Conservation (phyloP, 768 basidiomycete genomes). For the Amanita fuliginea region DNA sequence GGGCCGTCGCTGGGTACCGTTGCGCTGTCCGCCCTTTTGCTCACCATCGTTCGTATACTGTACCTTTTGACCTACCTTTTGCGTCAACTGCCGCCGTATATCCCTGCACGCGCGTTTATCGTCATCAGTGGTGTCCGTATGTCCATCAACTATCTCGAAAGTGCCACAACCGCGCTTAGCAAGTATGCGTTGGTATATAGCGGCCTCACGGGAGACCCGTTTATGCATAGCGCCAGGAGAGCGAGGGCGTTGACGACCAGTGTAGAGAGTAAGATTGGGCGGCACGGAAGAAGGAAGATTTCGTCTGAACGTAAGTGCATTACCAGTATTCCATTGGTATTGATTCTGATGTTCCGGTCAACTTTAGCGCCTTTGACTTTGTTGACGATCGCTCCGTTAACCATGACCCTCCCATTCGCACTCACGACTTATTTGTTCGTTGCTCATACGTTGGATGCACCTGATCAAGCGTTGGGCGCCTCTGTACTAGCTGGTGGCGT, state of each 20-base stretch:
- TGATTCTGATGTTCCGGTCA: slow-evolving; percentile 1
- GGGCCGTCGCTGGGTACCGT: slow-evolving; percentile 78
- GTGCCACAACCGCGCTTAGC: slow-evolving; percentile 46
- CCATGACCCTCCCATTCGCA: slow-evolving; percentile 73
- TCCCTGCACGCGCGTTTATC: slow-evolving; percentile 41
- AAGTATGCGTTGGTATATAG: slow-evolving; percentile 57
- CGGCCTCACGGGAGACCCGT: slow-evolving; percentile 66
- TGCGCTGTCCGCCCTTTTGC: slow-evolving; percentile 63
- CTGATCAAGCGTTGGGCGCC: slow-evolving; percentile 63
- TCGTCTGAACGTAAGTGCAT: slow-evolving; percentile 44
- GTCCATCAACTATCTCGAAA: slow-evolving; percentile 41
- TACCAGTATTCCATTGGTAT: background rate
- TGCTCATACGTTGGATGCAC: slow-evolving; percentile 65
- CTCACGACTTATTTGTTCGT: slow-evolving; percentile 80
- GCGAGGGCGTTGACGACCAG: slow-evolving; percentile 33
- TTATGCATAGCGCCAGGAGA: slow-evolving; percentile 42
- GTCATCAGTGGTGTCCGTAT: slow-evolving; percentile 29
- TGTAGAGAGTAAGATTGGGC: slow-evolving; percentile 20
- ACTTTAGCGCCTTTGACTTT: slow-evolving; percentile 51
- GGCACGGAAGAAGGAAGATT: slow-evolving; percentile 34
- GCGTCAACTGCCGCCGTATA: slow-evolving; percentile 40
- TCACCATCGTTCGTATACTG: slow-evolving; percentile 58
- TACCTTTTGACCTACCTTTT: slow-evolving; percentile 37
- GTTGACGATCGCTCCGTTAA: slow-evolving; percentile 67
- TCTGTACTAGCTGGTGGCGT: slow-evolving; percentile 69